phyloP scores from a whole-genome alignment of 345 rosid genomes.

The Arabidopsis arenosa region DNA sequence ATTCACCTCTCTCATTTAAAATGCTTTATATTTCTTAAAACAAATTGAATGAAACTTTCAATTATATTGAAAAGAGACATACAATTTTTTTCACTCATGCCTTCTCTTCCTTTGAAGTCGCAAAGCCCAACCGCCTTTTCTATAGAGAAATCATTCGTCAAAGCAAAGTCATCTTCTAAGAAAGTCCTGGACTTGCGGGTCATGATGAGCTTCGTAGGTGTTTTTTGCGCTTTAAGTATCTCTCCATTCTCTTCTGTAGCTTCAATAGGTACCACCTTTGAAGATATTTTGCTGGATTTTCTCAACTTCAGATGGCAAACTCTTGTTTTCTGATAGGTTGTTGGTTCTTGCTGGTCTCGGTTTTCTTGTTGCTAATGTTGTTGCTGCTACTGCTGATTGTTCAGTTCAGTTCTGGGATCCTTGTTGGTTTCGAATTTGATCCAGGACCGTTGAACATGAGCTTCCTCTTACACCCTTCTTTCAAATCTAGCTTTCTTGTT shows the following conservation, averaged over 20 bases:
- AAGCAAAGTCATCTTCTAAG: conserved; percentile 49
- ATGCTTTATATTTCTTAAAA: too few species aligned
- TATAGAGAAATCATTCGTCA: conserved; percentile 49
- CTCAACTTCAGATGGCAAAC: conserved; percentile 49
- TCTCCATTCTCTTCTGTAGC: conserved; percentile 26
- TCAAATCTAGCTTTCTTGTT: conserved; percentile 31
- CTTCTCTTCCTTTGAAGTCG: conserved; percentile 67
- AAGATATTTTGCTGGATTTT: conserved; percentile 44
- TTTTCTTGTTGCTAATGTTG: conserved; percentile 22
- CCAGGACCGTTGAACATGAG: conserved; percentile 40
- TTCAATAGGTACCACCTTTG: conserved; percentile 49
- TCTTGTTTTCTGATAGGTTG: conserved; percentile 32
- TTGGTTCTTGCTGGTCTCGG: conserved; percentile 33
- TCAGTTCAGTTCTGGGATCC: conserved; percentile 45
- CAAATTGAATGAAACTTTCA: too few species aligned
- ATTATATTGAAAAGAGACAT: too few species aligned
- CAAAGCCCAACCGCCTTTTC: conserved; percentile 51
- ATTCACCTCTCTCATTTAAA: too few species aligned
- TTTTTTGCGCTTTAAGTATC: conserved; percentile 22
- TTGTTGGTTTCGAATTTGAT: conserved; percentile 39
- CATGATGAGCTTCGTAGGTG: conserved; percentile 30
- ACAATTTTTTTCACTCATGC: too few species aligned
- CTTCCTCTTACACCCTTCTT: conserved; percentile 43
- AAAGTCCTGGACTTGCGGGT: conserved; percentile 34
- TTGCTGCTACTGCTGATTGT: conserved; percentile 30